Base-by-base conservation (phyloP, 257 asterid genomes). In the Coffea eugenioides region DNA sequence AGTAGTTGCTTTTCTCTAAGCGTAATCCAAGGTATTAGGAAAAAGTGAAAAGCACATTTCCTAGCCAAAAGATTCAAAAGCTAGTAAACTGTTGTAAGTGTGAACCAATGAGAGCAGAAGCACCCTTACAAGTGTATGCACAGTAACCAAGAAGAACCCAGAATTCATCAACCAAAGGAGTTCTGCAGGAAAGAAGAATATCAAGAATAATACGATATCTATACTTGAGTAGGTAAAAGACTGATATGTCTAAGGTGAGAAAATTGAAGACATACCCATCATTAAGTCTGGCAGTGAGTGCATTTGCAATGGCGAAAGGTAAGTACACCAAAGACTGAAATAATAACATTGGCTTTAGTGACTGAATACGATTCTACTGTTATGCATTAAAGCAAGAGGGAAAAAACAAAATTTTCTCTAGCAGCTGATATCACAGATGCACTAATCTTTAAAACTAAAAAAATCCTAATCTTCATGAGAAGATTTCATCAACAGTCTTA, bases 231-330 rank as follows among this genome's bases (percentile, higher is more conserved):
- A 66, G 51, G 64, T 43, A 56, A 70, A 51, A 65, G 48, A 20
- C 25, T 78, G 69, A 62, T 31, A 83, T 73, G 21, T 14, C n/a
- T 23, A 68, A 49, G 20, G 41, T 15, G 77, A 68, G 71, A n/a
- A 73, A 77, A 67, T 73, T 64, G 39, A 74, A 59, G 18, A 85
- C 93, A 25, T 86, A 94, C 98, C 98, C 97, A 46, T 92, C 96
- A 84, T 94, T 92, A 74, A 94, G 92, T 82, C 86, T 87, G 80
- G 97, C 97, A 23, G 97, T 91, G 85, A 94, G 98, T 61, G 91
- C 92, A 86, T 94, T 94, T 80, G 98, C 98, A 85, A 94, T 88
- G 83, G 97, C 97, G 51, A 94, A 84, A 56, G 98, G 98, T 74
- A 94, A 92, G 87, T 91, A 94, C 81, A 92, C 76, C 93, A 94